Percentiles rank a stretch among this genome's conserved stretches.
phyloP scores from a whole-genome alignment of 768 basidiomycete genomes.

The Boletus subparvulus region DNA sequence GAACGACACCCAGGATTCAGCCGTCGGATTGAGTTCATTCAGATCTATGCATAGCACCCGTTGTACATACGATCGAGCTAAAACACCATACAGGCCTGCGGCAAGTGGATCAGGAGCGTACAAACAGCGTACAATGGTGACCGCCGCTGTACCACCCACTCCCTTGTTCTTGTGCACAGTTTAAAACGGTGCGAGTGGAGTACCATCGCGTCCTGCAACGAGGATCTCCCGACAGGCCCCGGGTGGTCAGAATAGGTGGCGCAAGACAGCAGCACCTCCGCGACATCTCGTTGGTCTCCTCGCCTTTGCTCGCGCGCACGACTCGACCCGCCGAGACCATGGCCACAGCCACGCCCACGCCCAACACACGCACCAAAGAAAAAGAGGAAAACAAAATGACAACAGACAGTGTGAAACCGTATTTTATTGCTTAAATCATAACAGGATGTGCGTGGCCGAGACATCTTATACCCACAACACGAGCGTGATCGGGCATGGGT shows the following conservation, averaged over 20 bases:
- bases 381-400: background rate
- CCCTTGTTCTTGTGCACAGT: background rate
- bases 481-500: conserved; percentile 13
- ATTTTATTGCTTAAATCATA: background rate
- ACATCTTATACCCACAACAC: conserved; percentile 13
- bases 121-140: too few relatives aligned
- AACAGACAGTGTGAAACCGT: background rate
- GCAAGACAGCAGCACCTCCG: background rate
- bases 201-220: background rate
- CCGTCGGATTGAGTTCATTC: too few relatives aligned
- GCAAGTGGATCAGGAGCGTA: too few relatives aligned
- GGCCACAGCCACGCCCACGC: too few relatives aligned
- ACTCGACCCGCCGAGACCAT: background rate
- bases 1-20: too few relatives aligned
- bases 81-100: too few relatives aligned
- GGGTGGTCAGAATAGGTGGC: too few relatives aligned
- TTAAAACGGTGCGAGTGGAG: background rate
- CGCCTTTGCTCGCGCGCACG: background rate
- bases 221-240: too few relatives aligned
- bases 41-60: too few relatives aligned
- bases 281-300: background rate
- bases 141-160: too few relatives aligned
- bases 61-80: too few relatives aligned
- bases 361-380: background rate
- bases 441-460: too few relatives aligned